Evolutionary conservation across 768 basidiomycete genomes (phyloP), one percentile per base, ranked within the genome.

Genomic region (Trametes elegans): DNA sequence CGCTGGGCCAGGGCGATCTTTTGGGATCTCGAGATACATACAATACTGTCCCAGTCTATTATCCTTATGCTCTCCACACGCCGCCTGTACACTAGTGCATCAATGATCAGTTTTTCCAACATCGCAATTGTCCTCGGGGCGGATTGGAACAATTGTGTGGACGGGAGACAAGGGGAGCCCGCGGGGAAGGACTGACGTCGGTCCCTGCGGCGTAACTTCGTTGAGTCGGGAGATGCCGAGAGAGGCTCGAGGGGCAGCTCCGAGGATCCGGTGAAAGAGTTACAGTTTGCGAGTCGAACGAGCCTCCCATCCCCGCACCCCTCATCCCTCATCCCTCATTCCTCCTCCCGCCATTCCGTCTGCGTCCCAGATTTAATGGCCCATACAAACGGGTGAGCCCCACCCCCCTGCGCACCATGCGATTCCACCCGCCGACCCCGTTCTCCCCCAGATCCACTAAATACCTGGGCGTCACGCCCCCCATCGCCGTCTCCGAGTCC

Each of bases 401-500:
- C 10, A 16, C 19, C 3, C 27, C 39, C 31, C 21, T 2, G 38
- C 23, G 6, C n/a, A 24, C 3, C 21, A 34, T 44, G 43, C 45
- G 49, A 23, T 32, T 52, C 36, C 10, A 23, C 5, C 4, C 44
- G 13, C 39, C 49, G 23, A 52, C 45, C n/a, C n/a, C n/a, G 29
- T 36, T n/a, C 31, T 16, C 26, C 7, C 23, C n/a, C 47, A 53
- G 51, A 36, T 21, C 41, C 21, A 14, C 47, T 5, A 90, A 88
- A 65, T 86, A 79, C 71, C 75, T 87, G 53, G 90, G 90, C 58
- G 90, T 93, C 31, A 93, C 90, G 13, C 85, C 87, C 27, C 93
- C 93, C 49, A 93, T 96, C 65, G 85, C 90, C 43, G 80, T 79
- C 23, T 71, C 70, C n/a, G 86, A 88, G 60, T 93, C 91, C 19